Base-by-base conservation (phyloP, 345 rosid species). In the Punica granatum region DNA sequence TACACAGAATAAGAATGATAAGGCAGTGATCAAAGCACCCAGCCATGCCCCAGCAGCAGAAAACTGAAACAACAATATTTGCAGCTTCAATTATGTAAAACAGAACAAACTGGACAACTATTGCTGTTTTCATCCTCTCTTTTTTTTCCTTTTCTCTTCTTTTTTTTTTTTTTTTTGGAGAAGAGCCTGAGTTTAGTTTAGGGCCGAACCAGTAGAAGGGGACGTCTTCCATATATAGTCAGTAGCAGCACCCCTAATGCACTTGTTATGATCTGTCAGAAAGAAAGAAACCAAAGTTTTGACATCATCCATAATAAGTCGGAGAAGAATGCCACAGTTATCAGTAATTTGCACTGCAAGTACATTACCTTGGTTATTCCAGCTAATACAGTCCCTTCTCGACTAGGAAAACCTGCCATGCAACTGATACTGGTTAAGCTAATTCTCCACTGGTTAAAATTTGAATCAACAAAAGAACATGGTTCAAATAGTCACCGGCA, bases 21-120 rank as follows among this genome's bases (percentile, higher is more conserved):
- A 42, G 34, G 83, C 84, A 1, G 78, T 72, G 4, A 89, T 81
- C 67, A 90, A 62, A 75, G 97, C 85, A 72, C 97, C 95, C 71
- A 88, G 62, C 67, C 96, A 90, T 70, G 89, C 82, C 74, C 98
- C 93, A 23, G 81, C 88, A n/a, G 96, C 92, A 62, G 42, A 62
- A 76, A 67, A 35, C 36, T 36, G 62, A 56, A 18, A 56, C 37
- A 36, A 56, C 2, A 18, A 15, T 16, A 4, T 26, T 35, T 25
- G 28, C n/a, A n/a, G n/a, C n/a, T n/a, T n/a, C n/a, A n/a, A 21
- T 25, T 48, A 19, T n/a, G 23, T n/a, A 13, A 51, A 23, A 23
- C 58, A 1, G 58, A 23, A 23, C 58, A 51, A 23, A 23, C 21
- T 37, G 30, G 28, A n/a, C n/a, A n/a, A 10, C 28, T 18, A n/a